These are phyloP conservation scores for Paracamarosporium sp. DNA, from an alignment of 2,329 filamentous ascomycete species.

Conservation along the genomic window DNA sequence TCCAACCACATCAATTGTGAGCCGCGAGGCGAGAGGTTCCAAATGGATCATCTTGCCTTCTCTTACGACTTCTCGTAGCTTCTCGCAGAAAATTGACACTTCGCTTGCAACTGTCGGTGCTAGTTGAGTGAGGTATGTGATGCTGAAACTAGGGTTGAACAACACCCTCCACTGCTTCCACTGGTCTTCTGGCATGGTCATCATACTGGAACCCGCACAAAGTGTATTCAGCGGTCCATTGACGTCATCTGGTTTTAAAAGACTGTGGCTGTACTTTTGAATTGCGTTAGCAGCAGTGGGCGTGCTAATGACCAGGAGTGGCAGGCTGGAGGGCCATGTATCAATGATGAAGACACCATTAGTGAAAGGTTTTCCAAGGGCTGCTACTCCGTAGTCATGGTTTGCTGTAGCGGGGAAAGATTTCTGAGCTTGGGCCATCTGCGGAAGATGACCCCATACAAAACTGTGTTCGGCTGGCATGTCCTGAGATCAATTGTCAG, in stretches of 20 bases:
- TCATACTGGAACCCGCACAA: slow-evolving; percentile 7
- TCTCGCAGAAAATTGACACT: slow-evolving; percentile 13
- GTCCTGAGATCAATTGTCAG: neutral
- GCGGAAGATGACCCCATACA: slow-evolving; percentile 1
- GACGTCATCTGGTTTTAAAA: slow-evolving; percentile 9
- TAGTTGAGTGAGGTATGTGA: slow-evolving; percentile 11
- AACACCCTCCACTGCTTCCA: slow-evolving; percentile 11
- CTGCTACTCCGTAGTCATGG: neutral
- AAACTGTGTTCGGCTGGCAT: slow-evolving; percentile 3
- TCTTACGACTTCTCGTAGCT: slow-evolving; percentile 2
- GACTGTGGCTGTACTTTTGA: neutral
- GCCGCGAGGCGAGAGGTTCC: slow-evolving; percentile 6
- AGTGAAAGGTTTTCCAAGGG: neutral
- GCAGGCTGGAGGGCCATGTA: slow-evolving; percentile 4
- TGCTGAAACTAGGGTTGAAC: slow-evolving; percentile 17
- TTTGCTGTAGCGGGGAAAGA: neutral
- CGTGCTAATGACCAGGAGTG: neutral
- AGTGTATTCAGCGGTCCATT: slow-evolving; percentile 4
- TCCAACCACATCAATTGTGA: slow-evolving; percentile 19
- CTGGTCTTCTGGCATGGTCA: slow-evolving; percentile 10
- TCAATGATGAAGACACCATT: slow-evolving; percentile 2
- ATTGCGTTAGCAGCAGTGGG: slow-evolving; percentile 4
- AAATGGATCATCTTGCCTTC: slow-evolving; percentile 5
- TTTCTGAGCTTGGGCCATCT: neutral
- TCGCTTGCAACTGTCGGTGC: slow-evolving; percentile 11